Evolutionary conservation across 768 basidiomycete species (phyloP).

Genomic region (Tylopilus balloui): DNA sequence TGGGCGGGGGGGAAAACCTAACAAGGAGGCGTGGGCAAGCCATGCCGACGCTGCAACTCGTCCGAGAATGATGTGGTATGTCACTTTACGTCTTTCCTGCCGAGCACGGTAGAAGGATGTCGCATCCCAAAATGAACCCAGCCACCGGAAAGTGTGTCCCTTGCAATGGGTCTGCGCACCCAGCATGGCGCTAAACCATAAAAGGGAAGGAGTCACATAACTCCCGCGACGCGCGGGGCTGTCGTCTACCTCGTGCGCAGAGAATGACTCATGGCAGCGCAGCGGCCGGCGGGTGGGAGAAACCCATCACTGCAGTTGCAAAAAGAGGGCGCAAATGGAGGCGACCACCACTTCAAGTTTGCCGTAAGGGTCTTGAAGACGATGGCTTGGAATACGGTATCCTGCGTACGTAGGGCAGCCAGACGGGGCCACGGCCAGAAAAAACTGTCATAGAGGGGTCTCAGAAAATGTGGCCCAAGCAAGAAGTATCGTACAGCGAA

Average conservation of each 20-base stretch:
- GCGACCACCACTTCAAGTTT: constrained; percentile 5
- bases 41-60: constrained; percentile 9
- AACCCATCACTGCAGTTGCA: constrained; percentile 3
- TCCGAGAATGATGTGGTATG: constrained; percentile 22
- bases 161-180: constrained; percentile 2
- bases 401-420: not conserved
- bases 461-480: constrained; percentile 6
- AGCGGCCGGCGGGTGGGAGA: constrained; percentile 3
- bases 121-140: constrained; percentile 6
- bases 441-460: not conserved
- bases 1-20: not conserved
- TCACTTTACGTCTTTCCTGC: constrained; percentile 24
- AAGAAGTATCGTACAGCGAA: constrained; percentile 5
- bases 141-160: constrained; percentile 7
- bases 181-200: constrained; percentile 7
- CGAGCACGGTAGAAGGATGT: constrained; percentile 11
- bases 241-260: constrained; percentile 5
- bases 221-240: constrained; percentile 8
- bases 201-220: constrained; percentile 7
- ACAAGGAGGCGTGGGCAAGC: constrained; percentile 11
- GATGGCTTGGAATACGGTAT: constrained; percentile 4
- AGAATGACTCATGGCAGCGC: constrained; percentile 5
- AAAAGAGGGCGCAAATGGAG: constrained; percentile 15
- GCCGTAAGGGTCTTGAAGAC: constrained; percentile 3
- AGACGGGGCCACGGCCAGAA: not conserved